These are phyloP conservation scores for Mortierella claussenii DNA, from an alignment of 192 early-diverging fungal genomes.

Conservation along the genomic window DNA sequence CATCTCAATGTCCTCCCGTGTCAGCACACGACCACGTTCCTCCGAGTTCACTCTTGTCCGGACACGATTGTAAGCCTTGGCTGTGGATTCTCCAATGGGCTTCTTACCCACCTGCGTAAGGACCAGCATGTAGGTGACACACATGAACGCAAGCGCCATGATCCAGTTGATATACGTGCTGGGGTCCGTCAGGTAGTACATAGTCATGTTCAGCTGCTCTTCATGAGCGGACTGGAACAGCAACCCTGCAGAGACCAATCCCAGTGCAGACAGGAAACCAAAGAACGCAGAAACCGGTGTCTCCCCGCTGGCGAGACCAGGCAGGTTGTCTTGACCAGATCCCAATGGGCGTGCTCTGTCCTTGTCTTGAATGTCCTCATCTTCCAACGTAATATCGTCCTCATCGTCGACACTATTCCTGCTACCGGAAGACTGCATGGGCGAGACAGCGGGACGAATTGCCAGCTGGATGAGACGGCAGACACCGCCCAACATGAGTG, in stretches of 20 bases:
- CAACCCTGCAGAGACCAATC: constrained; percentile 52
- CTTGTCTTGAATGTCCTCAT: constrained; percentile 26
- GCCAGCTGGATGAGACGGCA: constrained; percentile 44
- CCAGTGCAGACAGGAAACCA: constrained; percentile 50
- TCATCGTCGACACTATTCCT: constrained; percentile 14
- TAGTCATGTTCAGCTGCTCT: constrained; percentile 48
- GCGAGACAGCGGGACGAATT: constrained; percentile 33
- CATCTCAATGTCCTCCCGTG: constrained; percentile 37
- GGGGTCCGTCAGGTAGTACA: constrained; percentile 51
- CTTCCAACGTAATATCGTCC: constrained; percentile 21
- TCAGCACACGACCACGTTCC: constrained; percentile 21
- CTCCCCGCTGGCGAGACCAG: constrained; percentile 38
- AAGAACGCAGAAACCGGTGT: constrained; percentile 50
- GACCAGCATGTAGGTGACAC: constrained; percentile 33
- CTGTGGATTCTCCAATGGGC: not conserved
- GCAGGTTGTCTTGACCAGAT: constrained; percentile 1
- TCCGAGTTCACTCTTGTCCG: constrained; percentile 24
- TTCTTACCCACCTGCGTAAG: constrained; percentile 47
- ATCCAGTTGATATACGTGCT: constrained; percentile 56
- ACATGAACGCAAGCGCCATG: constrained; percentile 51
- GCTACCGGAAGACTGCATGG: not conserved
- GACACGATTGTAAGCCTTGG: constrained; percentile 35
- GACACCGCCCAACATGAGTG: constrained; percentile 40
- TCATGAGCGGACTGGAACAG: constrained; percentile 53
- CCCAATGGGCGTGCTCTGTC: not conserved